Evolutionary conservation across 2,329 filamentous ascomycete genomes (phyloP), one percentile per base, ranked within the genome.

Genomic region (Zasmidium cellare): DNA sequence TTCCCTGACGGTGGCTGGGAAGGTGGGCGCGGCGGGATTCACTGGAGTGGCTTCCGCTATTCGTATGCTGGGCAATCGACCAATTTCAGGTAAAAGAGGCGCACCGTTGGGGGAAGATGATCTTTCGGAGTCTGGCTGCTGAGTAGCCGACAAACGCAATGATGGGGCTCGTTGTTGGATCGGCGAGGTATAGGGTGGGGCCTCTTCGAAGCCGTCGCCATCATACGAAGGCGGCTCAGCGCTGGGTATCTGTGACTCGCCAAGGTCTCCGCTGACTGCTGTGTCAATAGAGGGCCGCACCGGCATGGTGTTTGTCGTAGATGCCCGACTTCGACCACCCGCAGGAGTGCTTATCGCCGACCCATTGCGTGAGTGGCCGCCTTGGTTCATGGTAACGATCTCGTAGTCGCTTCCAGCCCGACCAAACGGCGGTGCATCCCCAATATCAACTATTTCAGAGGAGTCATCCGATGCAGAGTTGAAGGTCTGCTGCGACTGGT

Each of bases 151-250:
- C 31, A 55, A 55, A 18, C 57, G 49, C 24, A 62, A 46, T 41
- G 35, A 41, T 3, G 63, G 59, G 46, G 61, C 48, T 38, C 58
- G 65, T 50, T 58, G 47, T 53, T 57, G 73, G 58, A 14, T 51
- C 0, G 78, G 78, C 46, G 76, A 79, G 35, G 75, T 74, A 55
- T 81, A 81, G 3, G 76, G 77, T 18, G 79, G 79, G n/a, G 79
- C 78, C 47, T 80, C 76, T 59, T 80, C 78, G 52, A 71, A 74
- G 2, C 70, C 71, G 24, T 65, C 65, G 23, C 60, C 59, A 28
- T 73, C 71, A 50, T 75, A 75, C 2, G 67, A 66, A 22, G 73
- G 72, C 23, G 72, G 72, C 46, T 73, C 71, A 20, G 63, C 59
- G 41, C 63, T 51, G 18, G 72, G 72, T 16, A 72, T 69, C 1